phyloP scores from a whole-genome alignment of 768 basidiomycete species.

The Russula sp. region DNA sequence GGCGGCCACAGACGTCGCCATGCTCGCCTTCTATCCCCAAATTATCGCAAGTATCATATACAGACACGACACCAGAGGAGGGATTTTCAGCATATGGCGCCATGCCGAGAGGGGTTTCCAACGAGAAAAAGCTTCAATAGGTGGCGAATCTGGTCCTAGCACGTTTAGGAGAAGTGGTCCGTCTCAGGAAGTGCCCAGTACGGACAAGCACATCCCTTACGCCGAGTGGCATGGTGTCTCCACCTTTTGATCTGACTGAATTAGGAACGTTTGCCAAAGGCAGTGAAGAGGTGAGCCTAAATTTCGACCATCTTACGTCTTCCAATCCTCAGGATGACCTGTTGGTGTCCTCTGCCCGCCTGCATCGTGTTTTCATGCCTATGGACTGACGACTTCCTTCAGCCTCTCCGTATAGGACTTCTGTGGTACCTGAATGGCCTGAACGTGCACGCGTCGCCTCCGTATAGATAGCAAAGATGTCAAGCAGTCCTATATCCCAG shows the following conservation, averaged over 20 bases:
- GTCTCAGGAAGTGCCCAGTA: slow-evolving; percentile 32
- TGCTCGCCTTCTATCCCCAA: slow-evolving; percentile 48
- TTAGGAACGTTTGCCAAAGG: slow-evolving; percentile 44
- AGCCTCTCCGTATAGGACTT: slow-evolving; percentile 84
- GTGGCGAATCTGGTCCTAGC: slow-evolving; percentile 5
- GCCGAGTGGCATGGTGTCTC: slow-evolving; percentile 41
- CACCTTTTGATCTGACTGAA: slow-evolving; percentile 49
- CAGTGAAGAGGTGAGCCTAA: slow-evolving; percentile 46
- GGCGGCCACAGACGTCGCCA: slow-evolving; percentile 62
- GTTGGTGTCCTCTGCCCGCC: slow-evolving; percentile 8
- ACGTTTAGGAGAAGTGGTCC: slow-evolving; percentile 23
- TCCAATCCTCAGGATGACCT: neutral
- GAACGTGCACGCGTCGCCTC: slow-evolving; percentile 81
- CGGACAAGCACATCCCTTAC: slow-evolving; percentile 31
- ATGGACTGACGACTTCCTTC: slow-evolving; percentile 24
- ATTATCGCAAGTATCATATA: slow-evolving; percentile 22
- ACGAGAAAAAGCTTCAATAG: slow-evolving; percentile 30
- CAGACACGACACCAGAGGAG: slow-evolving; percentile 33
- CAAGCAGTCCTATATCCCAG: slow-evolving; percentile 82
- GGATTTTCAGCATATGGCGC: slow-evolving; percentile 55
- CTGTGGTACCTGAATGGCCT: slow-evolving; percentile 94
- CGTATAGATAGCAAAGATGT: slow-evolving; percentile 77
- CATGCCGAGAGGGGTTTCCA: slow-evolving; percentile 39
- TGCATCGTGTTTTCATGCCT: slow-evolving; percentile 19
- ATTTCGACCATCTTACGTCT: slow-evolving; percentile 12